phyloP scores from a whole-genome alignment of 2,329 filamentous ascomycete species.

The Alternaria angustiovoidea region DNA sequence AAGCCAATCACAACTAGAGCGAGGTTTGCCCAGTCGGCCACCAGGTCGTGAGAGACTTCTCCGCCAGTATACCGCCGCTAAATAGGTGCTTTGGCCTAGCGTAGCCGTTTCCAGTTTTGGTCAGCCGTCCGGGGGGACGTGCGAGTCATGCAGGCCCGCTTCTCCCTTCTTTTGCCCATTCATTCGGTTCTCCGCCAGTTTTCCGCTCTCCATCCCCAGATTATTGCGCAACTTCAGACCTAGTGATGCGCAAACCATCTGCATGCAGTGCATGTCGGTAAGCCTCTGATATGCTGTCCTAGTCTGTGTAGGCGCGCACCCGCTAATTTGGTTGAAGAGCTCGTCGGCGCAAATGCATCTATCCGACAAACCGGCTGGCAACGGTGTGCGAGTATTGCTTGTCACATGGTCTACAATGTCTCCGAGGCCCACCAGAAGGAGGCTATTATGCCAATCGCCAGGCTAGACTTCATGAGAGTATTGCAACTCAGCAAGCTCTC shows the following conservation, averaged over 20 bases:
- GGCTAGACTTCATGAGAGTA: constrained; percentile 23
- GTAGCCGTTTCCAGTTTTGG: constrained; percentile 10
- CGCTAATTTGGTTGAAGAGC: constrained; percentile 23
- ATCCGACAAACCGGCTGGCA: constrained; percentile 20
- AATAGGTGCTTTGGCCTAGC: background rate
- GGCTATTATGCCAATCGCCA: constrained; percentile 35
- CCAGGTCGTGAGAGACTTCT: constrained; percentile 22
- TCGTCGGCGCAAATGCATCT: constrained; percentile 35
- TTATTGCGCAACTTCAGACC: constrained; percentile 16
- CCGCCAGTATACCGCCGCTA: constrained; percentile 31
- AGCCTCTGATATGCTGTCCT: constrained; percentile 5
- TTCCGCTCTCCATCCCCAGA: constrained; percentile 24
- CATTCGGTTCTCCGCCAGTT: constrained; percentile 14
- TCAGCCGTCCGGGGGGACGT: background rate
- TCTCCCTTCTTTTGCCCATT: background rate
- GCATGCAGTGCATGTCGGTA: constrained; percentile 35
- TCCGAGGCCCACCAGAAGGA: constrained; percentile 33
- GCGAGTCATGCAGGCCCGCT: constrained; percentile 7
- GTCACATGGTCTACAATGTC: constrained; percentile 28
- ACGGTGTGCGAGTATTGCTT: constrained; percentile 31
- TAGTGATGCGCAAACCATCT: constrained; percentile 34
- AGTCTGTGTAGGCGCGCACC: background rate
- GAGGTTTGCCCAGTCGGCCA: constrained; percentile 10
- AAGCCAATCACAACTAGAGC: constrained; percentile 21
- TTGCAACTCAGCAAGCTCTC: constrained; percentile 9